phyloP scores from a whole-genome alignment of 768 basidiomycete species.

The Tricholoma furcatifolium region DNA sequence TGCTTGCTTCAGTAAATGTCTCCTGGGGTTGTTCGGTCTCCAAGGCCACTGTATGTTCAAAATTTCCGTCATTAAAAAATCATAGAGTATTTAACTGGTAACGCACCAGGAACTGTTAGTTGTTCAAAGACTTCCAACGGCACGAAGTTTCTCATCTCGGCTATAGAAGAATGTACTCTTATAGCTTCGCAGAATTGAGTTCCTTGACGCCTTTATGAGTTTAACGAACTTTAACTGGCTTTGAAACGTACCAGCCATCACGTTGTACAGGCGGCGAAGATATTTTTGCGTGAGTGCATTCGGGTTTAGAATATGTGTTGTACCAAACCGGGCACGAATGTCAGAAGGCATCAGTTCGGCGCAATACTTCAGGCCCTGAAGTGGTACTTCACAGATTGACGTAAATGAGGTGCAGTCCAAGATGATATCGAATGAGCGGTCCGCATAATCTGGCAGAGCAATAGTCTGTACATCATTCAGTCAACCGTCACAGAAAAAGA shows the following conservation, averaged over 20 bases:
- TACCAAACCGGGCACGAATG: conserved; percentile 58
- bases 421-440: conserved; percentile 65
- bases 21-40: conserved; percentile 55
- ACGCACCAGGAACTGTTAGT: conserved; percentile 57
- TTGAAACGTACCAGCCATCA: conserved; percentile 45
- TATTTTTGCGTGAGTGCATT: conserved; percentile 72
- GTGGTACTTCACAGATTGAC: conserved; percentile 72
- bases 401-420: conserved; percentile 82
- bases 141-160: conserved; percentile 57
- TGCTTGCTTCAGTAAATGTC: conserved; percentile 60
- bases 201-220: conserved; percentile 32
- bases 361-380: conserved; percentile 79
- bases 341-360: conserved; percentile 74
- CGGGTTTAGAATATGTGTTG: conserved; percentile 69
- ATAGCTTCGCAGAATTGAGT: conserved; percentile 50
- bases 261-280: conserved; percentile 73
- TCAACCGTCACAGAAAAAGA: neutral
- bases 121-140: conserved; percentile 44
- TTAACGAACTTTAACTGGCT: neutral
- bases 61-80: conserved; percentile 7
- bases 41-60: conserved; percentile 43
- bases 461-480: conserved; percentile 41
- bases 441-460: conserved; percentile 42
- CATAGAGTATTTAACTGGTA: neutral
- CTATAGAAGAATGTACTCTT: conserved; percentile 61